Percentiles rank a stretch among this genome's conserved stretches.
These are phyloP conservation scores for Hyaloscypha variabilis DNA, from an alignment of 495 filamentous ascomycete species.

Conservation along the genomic window DNA sequence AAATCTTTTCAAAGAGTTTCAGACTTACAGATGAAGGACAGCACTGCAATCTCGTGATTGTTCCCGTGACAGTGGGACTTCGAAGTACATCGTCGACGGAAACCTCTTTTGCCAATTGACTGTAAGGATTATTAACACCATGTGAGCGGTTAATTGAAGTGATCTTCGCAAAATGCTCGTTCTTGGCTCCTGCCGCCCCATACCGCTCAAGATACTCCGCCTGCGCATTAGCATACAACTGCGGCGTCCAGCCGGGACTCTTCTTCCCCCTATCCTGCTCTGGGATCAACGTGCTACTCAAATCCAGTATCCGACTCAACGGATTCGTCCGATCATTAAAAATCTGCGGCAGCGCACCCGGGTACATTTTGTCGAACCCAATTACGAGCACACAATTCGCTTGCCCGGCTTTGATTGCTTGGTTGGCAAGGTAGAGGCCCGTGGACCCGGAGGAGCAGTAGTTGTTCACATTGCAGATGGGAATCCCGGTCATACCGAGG, in stretches of 20 bases:
- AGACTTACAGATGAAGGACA: constrained; percentile 75
- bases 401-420: constrained; percentile 73
- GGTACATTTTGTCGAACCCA: constrained; percentile 97
- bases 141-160: constrained; percentile 89
- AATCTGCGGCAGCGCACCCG: constrained; percentile 73
- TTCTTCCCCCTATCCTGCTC: constrained; percentile 71
- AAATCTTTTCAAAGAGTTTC: too few species aligned
- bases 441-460: constrained; percentile 93
- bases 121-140: constrained; percentile 88
- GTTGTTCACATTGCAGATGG: constrained; percentile 97
- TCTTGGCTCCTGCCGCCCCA: constrained; percentile 61
- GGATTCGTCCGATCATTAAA: constrained; percentile 72
- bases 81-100: constrained; percentile 86
- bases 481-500: constrained; percentile 93
- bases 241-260: constrained; percentile 79
- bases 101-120: constrained; percentile 81
- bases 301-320: constrained; percentile 18
- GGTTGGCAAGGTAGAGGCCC: constrained; percentile 80
- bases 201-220: constrained; percentile 93
- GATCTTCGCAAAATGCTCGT: constrained; percentile 93
- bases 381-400: constrained; percentile 87
- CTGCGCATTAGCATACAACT: constrained; percentile 94
- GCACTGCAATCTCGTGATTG: constrained; percentile 72
- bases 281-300: constrained; percentile 74
- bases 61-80: constrained; percentile 69